Conservation (phyloP, 2,329 filamentous ascomycete species). For the Sporothrix schenckii region DNA sequence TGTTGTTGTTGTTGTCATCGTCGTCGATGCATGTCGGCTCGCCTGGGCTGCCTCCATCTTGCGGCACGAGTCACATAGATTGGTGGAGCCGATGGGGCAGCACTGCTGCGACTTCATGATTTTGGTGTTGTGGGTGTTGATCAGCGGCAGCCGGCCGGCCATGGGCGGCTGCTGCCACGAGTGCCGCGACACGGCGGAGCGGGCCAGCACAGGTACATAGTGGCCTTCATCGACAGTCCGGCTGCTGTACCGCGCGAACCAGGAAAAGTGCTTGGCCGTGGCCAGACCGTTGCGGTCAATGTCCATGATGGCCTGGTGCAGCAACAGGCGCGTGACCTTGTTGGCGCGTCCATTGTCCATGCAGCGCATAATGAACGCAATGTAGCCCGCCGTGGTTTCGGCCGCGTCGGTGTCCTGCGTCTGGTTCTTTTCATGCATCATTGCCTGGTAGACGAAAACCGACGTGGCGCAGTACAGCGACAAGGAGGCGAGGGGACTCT, state of each 20-base stretch:
- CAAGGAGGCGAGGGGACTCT: constrained; percentile 75
- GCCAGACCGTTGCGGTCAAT: constrained; percentile 60
- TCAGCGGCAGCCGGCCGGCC: constrained; percentile 50
- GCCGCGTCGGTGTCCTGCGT: constrained; percentile 1
- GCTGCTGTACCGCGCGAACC: constrained; percentile 40
- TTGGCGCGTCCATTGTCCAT: constrained; percentile 77
- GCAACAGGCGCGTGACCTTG: constrained; percentile 76
- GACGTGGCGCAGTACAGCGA: constrained; percentile 83
- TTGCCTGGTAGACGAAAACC: constrained; percentile 79
- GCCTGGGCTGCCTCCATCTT: constrained; percentile 7
- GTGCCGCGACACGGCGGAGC: constrained; percentile 50
- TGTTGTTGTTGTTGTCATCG: neutral
- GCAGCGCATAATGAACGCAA: constrained; percentile 76
- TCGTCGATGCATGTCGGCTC: neutral
- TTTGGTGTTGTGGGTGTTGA: constrained; percentile 8
- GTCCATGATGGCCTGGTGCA: constrained; percentile 84
- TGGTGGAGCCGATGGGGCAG: neutral
- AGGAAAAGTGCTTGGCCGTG: constrained; percentile 28
- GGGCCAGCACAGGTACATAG: constrained; percentile 54
- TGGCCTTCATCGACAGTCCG: constrained; percentile 39
- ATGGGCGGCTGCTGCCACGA: constrained; percentile 48
- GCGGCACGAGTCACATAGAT: constrained; percentile 16
- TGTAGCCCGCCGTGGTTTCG: constrained; percentile 53
- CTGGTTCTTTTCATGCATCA: constrained; percentile 47
- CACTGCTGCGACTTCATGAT: constrained; percentile 21